A percentile compares a stretch with the other conserved stretches of the same genome.
Conservation (phyloP, 768 basidiomycete genomes). For the Crepidotus variabilis region DNA sequence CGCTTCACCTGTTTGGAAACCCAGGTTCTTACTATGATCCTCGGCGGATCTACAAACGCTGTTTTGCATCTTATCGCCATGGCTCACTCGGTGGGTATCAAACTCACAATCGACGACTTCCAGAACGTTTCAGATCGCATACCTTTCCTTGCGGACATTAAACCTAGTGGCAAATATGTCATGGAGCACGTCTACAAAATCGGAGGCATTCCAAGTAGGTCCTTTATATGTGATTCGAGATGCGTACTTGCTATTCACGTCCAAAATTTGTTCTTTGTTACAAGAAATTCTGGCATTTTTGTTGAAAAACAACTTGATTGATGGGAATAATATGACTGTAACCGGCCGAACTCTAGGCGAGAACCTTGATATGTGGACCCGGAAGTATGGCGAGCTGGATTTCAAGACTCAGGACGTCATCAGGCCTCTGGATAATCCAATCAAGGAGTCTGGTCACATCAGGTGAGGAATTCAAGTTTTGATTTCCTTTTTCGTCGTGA, state of each 20-base stretch:
- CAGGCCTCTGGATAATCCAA: conserved; percentile 80
- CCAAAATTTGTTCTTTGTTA: neutral
- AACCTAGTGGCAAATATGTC: conserved; percentile 97
- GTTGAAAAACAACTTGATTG: conserved; percentile 82
- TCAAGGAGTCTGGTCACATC: conserved; percentile 88
- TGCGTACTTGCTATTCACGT: neutral
- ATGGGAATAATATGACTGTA: conserved; percentile 88
- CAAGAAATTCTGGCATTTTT: conserved; percentile 82
- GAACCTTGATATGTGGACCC: conserved; percentile 87
- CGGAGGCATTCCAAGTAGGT: conserved; percentile 92
- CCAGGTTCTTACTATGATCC: conserved; percentile 92
- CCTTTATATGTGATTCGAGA: neutral
- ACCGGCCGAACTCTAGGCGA: conserved; percentile 89
- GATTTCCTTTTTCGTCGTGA: conserved; percentile 3
- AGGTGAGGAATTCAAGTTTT: conserved; percentile 41
- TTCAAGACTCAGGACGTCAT: conserved; percentile 75
- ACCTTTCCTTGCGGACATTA: conserved; percentile 95
- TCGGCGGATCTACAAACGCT: conserved; percentile 97
- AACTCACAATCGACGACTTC: conserved; percentile 88
- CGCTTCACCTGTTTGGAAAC: neutral
- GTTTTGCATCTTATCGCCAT: conserved; percentile 96
- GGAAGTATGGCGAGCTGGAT: conserved; percentile 74
- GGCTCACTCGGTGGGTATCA: conserved; percentile 92
- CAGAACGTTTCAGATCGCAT: conserved; percentile 87
- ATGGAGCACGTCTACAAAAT: conserved; percentile 97